A percentile compares a stretch with the other conserved stretches of the same genome.
phyloP scores from a whole-genome alignment of 345 rosid genomes.

The Durio zibethinus region DNA sequence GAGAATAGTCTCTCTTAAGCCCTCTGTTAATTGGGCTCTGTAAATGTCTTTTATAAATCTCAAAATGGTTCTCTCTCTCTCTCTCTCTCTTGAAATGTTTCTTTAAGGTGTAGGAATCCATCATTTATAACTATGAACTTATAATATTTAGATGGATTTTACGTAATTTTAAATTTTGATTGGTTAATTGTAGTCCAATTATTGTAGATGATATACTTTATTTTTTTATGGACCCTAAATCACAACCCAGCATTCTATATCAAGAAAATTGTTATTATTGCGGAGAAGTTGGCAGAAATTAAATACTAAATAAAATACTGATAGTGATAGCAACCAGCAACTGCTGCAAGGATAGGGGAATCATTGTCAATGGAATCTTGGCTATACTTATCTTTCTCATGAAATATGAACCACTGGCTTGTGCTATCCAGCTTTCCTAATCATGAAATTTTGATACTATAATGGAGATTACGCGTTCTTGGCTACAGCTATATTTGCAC shows the following conservation, averaged over 20 bases:
- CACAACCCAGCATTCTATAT: too few species aligned
- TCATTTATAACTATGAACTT: too few species aligned
- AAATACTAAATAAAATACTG: not conserved
- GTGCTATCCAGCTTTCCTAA: not conserved
- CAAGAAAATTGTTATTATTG: not conserved
- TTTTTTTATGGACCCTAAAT: not conserved
- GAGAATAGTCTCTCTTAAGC: not conserved
- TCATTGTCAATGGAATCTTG: not conserved
- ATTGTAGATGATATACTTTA: too few species aligned
- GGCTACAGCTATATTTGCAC: not conserved
- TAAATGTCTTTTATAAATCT: slow-evolving; percentile 12
- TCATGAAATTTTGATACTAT: not conserved
- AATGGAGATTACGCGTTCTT: not conserved
- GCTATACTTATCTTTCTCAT: not conserved
- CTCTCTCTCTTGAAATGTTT: not conserved
- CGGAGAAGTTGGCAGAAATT: not conserved
- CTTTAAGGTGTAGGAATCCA: too few species aligned
- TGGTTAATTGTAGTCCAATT: too few species aligned
- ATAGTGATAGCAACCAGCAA: not conserved
- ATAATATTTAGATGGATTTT: too few species aligned
- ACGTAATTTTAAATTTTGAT: too few species aligned
- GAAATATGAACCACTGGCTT: not conserved
- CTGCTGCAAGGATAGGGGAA: not conserved
- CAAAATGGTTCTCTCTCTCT: not conserved
- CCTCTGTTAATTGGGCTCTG: not conserved